Percentiles rank a stretch among this genome's conserved stretches.
Evolutionary conservation across 2,329 filamentous ascomycete species (phyloP).

Genomic region (Massarina eburnea): DNA sequence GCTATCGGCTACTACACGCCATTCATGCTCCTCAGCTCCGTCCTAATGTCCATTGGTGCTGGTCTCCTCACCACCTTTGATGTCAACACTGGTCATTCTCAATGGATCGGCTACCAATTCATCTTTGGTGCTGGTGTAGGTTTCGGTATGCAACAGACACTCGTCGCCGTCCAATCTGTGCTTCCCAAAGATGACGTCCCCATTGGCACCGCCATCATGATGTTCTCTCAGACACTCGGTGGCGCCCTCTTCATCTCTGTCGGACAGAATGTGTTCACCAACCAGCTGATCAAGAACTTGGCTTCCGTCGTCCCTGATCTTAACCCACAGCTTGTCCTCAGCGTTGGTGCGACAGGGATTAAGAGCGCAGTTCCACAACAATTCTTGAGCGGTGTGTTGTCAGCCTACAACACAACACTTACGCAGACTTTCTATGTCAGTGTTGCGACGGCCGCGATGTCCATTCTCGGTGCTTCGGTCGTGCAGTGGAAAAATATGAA

Average conservation of each 20-base stretch:
- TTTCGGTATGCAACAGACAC: constrained; percentile 52
- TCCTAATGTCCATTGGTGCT: constrained; percentile 50
- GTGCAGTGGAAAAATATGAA: constrained; percentile 71
- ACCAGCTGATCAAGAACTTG: constrained; percentile 49
- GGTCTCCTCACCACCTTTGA: constrained; percentile 50
- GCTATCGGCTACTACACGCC: constrained; percentile 53
- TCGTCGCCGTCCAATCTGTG: constrained; percentile 50
- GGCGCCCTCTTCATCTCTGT: constrained; percentile 53
- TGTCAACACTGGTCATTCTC: constrained; percentile 37
- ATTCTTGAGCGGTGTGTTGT: constrained; percentile 56
- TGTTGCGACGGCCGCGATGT: constrained; percentile 56
- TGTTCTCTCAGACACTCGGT: constrained; percentile 52
- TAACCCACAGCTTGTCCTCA: constrained; percentile 46
- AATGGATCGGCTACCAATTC: constrained; percentile 46
- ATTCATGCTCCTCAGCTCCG: constrained; percentile 47
- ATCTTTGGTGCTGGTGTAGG: constrained; percentile 48
- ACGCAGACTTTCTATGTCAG: constrained; percentile 62
- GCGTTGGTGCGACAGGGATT: constrained; percentile 61
- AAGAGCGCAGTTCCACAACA: constrained; percentile 53
- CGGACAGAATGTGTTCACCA: constrained; percentile 54
- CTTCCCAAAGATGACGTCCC: constrained; percentile 48
- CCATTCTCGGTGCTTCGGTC: constrained; percentile 55
- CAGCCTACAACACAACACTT: constrained; percentile 66
- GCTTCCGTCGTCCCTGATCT: constrained; percentile 42
- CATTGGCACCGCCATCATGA: constrained; percentile 52